Evolutionary conservation across 257 asterid genomes (phyloP), one percentile per base, ranked within the genome.

Genomic region (Nicotiana paniculata): DNA sequence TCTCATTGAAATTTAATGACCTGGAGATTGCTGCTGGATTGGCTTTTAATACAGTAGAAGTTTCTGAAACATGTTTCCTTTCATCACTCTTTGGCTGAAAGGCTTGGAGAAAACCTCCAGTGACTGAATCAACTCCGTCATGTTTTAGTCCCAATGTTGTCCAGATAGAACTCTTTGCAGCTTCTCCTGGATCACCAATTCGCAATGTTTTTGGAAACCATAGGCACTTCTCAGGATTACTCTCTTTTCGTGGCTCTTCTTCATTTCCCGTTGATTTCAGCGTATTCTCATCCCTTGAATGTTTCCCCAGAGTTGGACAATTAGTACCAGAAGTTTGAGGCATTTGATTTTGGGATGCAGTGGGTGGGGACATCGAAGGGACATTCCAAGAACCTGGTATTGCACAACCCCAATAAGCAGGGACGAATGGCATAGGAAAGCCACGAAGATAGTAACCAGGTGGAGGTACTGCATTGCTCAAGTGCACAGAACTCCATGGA

Each of bases 141-240:
- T 88, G 81, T 81, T 88, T 91, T 74, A 90, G 91, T 43, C 97
- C 97, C 37, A 94, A 79, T 2, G 93, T 88, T 30, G 90, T 89
- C 97, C 97, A 93, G 83, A 93, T 93, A 35, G 98, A 93, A 84
- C 94, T 94, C 90, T 84, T 93, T 46, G 97, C 92, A 77, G 95
- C 93, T 81, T 91, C 94, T 77, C 81, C 93, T 2, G 94, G 97
- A 62, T 92, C 96, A 65, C 87, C 91, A 32, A 94, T 89, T 62
- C 97, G 89, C 85, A 91, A 77, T 0, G 98, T 91, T 86, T 93
- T 95, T 3, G 98, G 98, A 66, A 89, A 88, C 97, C 96, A 93
- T 54, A 93, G 78, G 83, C 89, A 78, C 82, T 85, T 93, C 81
- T 85, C 95, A 0, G 51, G 77, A 77, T 87, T 82, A 65, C 66